Evolutionary conservation across 1,139 yeast species (phyloP), one percentile per base, ranked within the genome.

Genomic region (Sugiyamaella grinbergsii): DNA sequence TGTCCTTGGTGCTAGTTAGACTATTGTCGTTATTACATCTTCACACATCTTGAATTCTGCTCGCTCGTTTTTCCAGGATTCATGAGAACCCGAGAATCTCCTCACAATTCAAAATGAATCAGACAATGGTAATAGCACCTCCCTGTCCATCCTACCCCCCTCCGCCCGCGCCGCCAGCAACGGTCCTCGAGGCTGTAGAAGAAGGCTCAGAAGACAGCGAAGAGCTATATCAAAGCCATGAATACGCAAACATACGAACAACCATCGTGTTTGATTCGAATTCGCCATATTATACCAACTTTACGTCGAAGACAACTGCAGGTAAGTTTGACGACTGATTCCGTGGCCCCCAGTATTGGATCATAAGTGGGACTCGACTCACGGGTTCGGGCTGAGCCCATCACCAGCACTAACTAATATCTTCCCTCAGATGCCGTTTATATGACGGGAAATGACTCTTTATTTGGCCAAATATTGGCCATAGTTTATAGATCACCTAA

Each of bases 371-470:
- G 19, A 5, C 29, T 22, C 19, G 7, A 22, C 52, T 31, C 32
- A 42, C 52, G 26, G n/a, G n/a, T n/a, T n/a, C n/a, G n/a, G n/a
- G n/a, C n/a, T n/a, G n/a, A n/a, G n/a, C n/a, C n/a, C n/a, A n/a
- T n/a, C n/a, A n/a, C n/a, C n/a, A n/a, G n/a, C n/a, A n/a, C n/a
- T n/a, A n/a, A n/a, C n/a, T n/a, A n/a, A n/a, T n/a, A n/a, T n/a
- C n/a, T 24, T 20, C 15, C 15, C 16, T 26, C 55, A 53, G 68
- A 66, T 41, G 72, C 74, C 15, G 74, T 70, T 2, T 71, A 68
- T 57, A 61, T 71, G 62, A 58, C 68, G 3, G 72, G 71, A 11
- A 54, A 61, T 22, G 74, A 71, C 56, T 58, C 65, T 4, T 55
- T 68, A 11, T 64, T 70, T 43, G 73, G 73, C 32, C 59, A 56